These are phyloP conservation scores for Hypoxylon sp. DNA, from an alignment of 2,329 filamentous ascomycete genomes.

Conservation along the genomic window DNA sequence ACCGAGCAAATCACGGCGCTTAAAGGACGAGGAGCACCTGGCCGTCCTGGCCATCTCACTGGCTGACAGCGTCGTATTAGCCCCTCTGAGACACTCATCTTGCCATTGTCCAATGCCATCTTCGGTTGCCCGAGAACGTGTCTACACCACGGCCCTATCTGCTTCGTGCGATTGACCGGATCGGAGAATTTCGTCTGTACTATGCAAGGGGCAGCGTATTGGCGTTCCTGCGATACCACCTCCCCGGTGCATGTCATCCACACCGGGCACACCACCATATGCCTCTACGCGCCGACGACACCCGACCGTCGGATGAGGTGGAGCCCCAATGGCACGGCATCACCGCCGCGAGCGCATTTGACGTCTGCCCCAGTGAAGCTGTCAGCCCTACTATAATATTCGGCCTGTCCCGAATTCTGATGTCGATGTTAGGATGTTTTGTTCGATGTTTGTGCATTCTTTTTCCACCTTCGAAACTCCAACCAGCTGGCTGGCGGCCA, in stretches of 20 bases:
- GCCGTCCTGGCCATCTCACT: conserved; percentile 14
- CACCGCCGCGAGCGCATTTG: not conserved
- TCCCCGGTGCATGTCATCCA: conserved; percentile 6
- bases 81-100: conserved; percentile 10
- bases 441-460: conserved; percentile 8
- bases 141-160: conserved; percentile 1
- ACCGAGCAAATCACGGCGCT: conserved; percentile 39
- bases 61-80: conserved; percentile 21
- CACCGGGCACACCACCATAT: not conserved
- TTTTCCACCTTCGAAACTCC: conserved; percentile 20
- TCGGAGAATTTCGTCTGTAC: conserved; percentile 19
- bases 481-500: conserved; percentile 44
- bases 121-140: conserved; percentile 2
- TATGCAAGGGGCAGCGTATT: conserved; percentile 19
- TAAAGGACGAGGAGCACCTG: conserved; percentile 9
- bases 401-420: conserved; percentile 9
- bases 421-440: conserved; percentile 8
- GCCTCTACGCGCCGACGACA: conserved; percentile 26
- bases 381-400: conserved; percentile 30
- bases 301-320: conserved; percentile 11
- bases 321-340: conserved; percentile 6
- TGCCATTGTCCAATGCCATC: conserved; percentile 9
- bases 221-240: conserved; percentile 23
- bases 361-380: not conserved
- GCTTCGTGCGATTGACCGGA: conserved; percentile 6